Evolutionary conservation across 768 basidiomycete species (phyloP).

Genomic region (Boletus tomentosulus): DNA sequence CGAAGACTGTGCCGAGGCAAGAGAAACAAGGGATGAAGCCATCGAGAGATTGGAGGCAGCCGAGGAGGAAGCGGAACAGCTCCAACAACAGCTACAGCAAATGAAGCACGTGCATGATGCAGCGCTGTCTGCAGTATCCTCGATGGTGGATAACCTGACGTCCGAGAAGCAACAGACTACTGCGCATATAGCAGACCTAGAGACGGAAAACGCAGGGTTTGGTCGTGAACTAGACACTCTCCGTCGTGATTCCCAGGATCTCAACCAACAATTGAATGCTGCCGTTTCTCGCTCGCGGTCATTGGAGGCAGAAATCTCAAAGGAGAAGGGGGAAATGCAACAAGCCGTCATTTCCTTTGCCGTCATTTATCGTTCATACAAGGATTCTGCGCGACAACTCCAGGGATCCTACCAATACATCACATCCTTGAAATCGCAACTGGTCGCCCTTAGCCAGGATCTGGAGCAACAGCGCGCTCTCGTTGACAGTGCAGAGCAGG

Average conservation of each 20-base stretch:
- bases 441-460: slow-evolving; percentile 12
- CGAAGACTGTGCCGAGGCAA: slow-evolving; percentile 76
- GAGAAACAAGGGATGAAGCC: slow-evolving; percentile 68
- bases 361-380: slow-evolving; percentile 16
- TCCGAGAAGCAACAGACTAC: slow-evolving; percentile 26
- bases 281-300: slow-evolving; percentile 5
- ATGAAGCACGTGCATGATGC: slow-evolving; percentile 27
- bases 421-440: slow-evolving; percentile 16
- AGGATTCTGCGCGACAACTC: slow-evolving; percentile 10
- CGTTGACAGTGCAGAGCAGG: slow-evolving; percentile 6
- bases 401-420: slow-evolving; percentile 4
- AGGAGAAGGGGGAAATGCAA: slow-evolving; percentile 5
- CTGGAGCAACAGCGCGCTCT: slow-evolving; percentile 9
- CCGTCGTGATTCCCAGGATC: slow-evolving; percentile 2
- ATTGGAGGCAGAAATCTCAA: slow-evolving; percentile 9
- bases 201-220: slow-evolving; percentile 15
- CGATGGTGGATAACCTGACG: slow-evolving; percentile 37
- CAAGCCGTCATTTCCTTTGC: slow-evolving; percentile 26
- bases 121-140: slow-evolving; percentile 37
- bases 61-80: slow-evolving; percentile 57
- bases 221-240: slow-evolving; percentile 14
- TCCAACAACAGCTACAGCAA: slow-evolving; percentile 27
- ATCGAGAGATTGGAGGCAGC: slow-evolving; percentile 50
- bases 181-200: slow-evolving; percentile 13
- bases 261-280: slow-evolving; percentile 9